These are phyloP conservation scores for Aspergillus cristatus DNA, from an alignment of 495 filamentous ascomycete species.

Conservation along the genomic window DNA sequence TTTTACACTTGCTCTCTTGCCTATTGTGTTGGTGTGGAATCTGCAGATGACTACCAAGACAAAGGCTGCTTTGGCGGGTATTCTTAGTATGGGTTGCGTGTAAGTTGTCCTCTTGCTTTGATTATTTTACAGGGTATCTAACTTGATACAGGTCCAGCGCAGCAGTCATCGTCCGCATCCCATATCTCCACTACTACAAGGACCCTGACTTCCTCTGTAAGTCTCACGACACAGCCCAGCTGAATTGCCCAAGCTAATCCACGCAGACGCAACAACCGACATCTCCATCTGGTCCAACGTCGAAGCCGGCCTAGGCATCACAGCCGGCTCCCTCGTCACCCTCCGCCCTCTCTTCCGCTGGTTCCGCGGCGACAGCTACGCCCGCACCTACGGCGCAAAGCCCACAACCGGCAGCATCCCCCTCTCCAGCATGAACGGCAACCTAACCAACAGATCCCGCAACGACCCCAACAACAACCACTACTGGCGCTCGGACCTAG, in stretches of 20 bases:
- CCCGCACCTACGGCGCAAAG: conserved; percentile 11
- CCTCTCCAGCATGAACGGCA: conserved; percentile 22
- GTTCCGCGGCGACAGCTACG: conserved; percentile 29
- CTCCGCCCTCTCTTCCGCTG: conserved; percentile 41
- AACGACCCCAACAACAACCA: conserved; percentile 12
- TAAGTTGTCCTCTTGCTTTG: conserved; percentile 12
- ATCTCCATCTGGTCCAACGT: conserved; percentile 41
- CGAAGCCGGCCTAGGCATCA: conserved; percentile 38
- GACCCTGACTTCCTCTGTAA: conserved; percentile 23
- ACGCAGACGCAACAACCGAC: conserved; percentile 28
- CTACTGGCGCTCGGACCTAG: conserved; percentile 27
- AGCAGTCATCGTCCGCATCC: conserved; percentile 31
- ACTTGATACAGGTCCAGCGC: conserved; percentile 21
- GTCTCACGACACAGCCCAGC: conserved; percentile 5
- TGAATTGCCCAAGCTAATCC: conserved; percentile 7
- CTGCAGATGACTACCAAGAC: conserved; percentile 29
- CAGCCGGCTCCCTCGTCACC: conserved; percentile 37
- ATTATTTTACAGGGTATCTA: not conserved
- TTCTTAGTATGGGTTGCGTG: conserved; percentile 35
- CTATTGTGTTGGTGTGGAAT: conserved; percentile 27
- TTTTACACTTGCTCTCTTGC: conserved; percentile 29
- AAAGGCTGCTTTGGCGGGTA: conserved; percentile 27
- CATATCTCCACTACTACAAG: conserved; percentile 23
- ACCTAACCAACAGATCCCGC: conserved; percentile 11
- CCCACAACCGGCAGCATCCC: conserved; percentile 22